Conservation (phyloP, 2,329 filamentous ascomycete species). For the Microthyrium microscopicum region DNA sequence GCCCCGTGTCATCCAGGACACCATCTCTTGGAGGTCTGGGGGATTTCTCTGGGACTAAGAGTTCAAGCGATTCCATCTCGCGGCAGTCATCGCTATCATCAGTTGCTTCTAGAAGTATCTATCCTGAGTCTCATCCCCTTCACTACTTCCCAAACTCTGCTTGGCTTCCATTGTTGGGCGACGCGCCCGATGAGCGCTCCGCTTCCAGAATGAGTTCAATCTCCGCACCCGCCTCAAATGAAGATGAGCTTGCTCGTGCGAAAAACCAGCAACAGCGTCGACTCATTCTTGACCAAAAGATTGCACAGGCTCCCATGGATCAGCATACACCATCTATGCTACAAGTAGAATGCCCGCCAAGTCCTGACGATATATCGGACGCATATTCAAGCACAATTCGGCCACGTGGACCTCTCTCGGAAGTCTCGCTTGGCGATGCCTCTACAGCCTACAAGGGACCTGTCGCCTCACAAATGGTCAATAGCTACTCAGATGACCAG, state of each 20-base stretch:
- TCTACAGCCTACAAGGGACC: background rate
- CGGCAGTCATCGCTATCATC: conserved; percentile 22
- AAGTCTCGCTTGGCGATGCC: background rate
- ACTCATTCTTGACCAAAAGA: conserved; percentile 17
- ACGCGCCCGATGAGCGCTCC: conserved; percentile 1
- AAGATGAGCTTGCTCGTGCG: conserved; percentile 17
- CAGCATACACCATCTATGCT: background rate
- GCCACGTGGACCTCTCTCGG: background rate
- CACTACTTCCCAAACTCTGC: conserved; percentile 14
- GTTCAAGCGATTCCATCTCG: conserved; percentile 9
- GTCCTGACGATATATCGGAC: conserved; percentile 25
- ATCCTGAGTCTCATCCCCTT: conserved; percentile 5
- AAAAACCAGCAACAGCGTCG: conserved; percentile 21
- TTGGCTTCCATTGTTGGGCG: conserved; percentile 9
- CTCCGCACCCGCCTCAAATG: conserved; percentile 1
- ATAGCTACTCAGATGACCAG: conserved; percentile 31
- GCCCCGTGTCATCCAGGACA: conserved; percentile 28
- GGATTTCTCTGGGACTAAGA: conserved; percentile 7
- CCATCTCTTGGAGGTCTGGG: conserved; percentile 4
- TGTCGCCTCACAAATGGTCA: conserved; percentile 14
- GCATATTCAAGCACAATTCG: background rate
- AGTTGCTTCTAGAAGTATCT: conserved; percentile 16
- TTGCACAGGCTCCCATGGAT: conserved; percentile 11
- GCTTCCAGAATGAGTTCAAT: background rate
- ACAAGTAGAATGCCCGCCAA: conserved; percentile 19